phyloP scores from a whole-genome alignment of 2,329 filamentous ascomycete species.

The Cadophora sp. region DNA sequence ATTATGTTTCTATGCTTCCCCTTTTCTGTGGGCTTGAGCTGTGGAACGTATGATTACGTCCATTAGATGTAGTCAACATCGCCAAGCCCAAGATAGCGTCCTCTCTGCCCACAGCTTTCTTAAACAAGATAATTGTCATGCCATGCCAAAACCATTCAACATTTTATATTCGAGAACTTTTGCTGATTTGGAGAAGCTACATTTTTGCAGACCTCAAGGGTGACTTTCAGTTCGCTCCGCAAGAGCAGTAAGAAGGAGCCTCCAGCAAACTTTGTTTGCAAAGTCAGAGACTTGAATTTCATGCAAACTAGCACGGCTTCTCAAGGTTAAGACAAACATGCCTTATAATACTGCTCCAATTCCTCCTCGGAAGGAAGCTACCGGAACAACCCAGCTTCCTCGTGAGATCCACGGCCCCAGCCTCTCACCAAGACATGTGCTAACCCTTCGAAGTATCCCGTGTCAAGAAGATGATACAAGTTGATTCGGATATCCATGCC shows the following conservation, averaged over 20 bases:
- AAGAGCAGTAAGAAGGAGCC: too few species aligned
- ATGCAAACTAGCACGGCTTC: too few species aligned
- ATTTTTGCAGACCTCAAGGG: too few species aligned
- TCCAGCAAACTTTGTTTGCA: too few species aligned
- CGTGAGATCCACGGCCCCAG: slow-evolving; percentile 59
- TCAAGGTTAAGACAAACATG: slow-evolving; percentile 58
- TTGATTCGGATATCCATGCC: slow-evolving; percentile 83
- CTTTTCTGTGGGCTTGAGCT: background rate
- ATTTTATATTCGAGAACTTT: background rate
- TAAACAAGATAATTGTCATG: background rate
- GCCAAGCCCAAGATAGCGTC: background rate
- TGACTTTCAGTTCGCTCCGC: too few species aligned
- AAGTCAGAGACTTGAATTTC: background rate
- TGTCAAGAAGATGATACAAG: slow-evolving; percentile 92
- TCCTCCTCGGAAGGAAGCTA: slow-evolving; percentile 79
- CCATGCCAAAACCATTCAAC: too few species aligned
- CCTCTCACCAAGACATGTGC: background rate
- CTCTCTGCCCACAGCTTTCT: background rate
- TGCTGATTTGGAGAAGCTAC: background rate
- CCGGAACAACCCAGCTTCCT: slow-evolving; percentile 84
- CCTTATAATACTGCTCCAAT: slow-evolving; percentile 90
- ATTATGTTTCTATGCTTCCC: background rate
- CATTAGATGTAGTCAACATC: background rate
- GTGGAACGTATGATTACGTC: background rate
- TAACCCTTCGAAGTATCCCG: slow-evolving; percentile 71